These are phyloP conservation scores for Monascus purpureus DNA, from an alignment of 495 filamentous ascomycete genomes.

Conservation along the genomic window DNA sequence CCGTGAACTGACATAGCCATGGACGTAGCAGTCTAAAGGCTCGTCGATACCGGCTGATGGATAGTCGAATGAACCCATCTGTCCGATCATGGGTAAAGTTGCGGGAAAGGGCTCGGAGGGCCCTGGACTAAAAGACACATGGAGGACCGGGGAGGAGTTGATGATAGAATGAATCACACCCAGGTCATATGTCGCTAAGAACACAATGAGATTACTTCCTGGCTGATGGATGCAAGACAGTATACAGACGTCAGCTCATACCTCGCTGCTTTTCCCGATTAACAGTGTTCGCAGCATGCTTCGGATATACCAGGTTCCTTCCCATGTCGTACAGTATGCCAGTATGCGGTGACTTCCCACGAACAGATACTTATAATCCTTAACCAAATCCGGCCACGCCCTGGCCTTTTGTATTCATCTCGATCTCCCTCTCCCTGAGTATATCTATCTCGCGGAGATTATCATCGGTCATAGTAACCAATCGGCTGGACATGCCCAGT, in stretches of 20 bases:
- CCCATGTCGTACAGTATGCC: slow-evolving; percentile 27
- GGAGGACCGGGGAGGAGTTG: slow-evolving; percentile 60
- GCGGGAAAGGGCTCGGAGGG: slow-evolving; percentile 55
- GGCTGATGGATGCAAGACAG: slow-evolving; percentile 1
- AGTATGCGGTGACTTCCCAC: too few species aligned
- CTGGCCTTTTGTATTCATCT: too few species aligned
- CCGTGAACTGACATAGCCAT: slow-evolving; percentile 74
- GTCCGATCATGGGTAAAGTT: slow-evolving; percentile 79
- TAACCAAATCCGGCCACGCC: too few species aligned
- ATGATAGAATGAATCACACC: slow-evolving; percentile 67
- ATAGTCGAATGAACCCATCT: slow-evolving; percentile 57
- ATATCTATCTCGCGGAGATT: too few species aligned
- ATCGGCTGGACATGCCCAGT: too few species aligned
- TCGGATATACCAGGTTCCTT: slow-evolving; percentile 51
- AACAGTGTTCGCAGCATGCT: slow-evolving; percentile 51
- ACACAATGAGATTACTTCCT: slow-evolving; percentile 2
- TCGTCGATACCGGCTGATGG: slow-evolving; percentile 50
- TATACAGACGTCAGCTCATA: slow-evolving; percentile 13
- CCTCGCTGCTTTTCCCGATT: slow-evolving; percentile 58
- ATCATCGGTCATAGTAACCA: too few species aligned
- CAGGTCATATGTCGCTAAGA: slow-evolving; percentile 57
- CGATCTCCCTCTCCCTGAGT: too few species aligned
- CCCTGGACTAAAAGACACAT: slow-evolving; percentile 64
- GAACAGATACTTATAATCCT: too few species aligned
- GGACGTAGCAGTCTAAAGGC: slow-evolving; percentile 67